Base-by-base conservation (phyloP, 352 stramenopile genomes). In the Elongisporangium senticosum region DNA sequence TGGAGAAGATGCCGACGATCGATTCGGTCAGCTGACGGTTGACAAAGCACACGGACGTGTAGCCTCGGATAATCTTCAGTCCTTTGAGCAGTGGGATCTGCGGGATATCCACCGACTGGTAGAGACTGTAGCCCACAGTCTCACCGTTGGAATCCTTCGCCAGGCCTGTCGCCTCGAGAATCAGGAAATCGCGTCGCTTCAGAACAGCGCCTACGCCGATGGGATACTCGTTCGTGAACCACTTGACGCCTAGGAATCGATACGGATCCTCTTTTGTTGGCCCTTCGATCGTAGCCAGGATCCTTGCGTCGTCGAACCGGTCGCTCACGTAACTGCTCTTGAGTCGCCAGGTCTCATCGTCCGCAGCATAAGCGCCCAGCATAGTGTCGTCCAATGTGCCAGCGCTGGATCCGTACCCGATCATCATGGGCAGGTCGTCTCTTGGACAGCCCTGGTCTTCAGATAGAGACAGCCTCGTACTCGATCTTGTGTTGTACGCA, bases 321-420 rank as follows among this genome's bases (percentile, higher is more conserved):
- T 53, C 48, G 23, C 54, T 60, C 7, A 52, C 28, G 15, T n/a
- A 40, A 11, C 17, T 53, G 20, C 43, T 43, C 33, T 23, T 11
- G 19, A 60, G 40, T 53, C 48, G 48, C 48, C 14, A 52, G 1
- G 48, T 13, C 8, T 21, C 19, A 5, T 52, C 48, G 14, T 52
- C 48, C 8, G 48, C 21, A 52, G 28, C 28, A 39, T 14, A 39
- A 13, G 28, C 28, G 28, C 28, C 28, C 6, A 39, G 10, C 77
- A 89, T 86, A 53, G 86, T 65, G 40, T 89, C 75, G 40, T 87
- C 71, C 21, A 89, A 39, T 15, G 67, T 53, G 4, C 67, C 64
- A 23, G 54, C 65, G 40, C 82, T 80, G 7, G 62, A 78, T 5
- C 76, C 74, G 33, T 13, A 39, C 1, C 28, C 28, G 10, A 39